Conservation (phyloP, 1,284 basidiomycete genomes). For the Paramarasmius palmivorus region DNA sequence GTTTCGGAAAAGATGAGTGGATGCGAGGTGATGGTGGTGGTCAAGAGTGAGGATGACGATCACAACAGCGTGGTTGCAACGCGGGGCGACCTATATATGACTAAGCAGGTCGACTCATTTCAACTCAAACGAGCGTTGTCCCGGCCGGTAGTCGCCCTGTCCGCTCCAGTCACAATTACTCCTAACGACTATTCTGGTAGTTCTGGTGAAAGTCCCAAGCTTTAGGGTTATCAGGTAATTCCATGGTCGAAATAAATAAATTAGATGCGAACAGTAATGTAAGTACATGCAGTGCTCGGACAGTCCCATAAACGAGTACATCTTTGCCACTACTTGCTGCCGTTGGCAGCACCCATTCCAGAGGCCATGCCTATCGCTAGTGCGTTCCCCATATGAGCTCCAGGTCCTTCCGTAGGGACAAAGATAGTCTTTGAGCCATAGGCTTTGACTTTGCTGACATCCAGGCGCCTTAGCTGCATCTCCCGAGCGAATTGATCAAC, state of each 20-base stretch:
- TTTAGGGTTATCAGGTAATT: background rate
- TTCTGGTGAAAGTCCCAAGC: background rate
- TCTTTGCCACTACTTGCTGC: background rate
- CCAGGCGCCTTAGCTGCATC: conserved; percentile 69
- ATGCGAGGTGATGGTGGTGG: conserved; percentile 11
- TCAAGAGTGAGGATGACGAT: conserved; percentile 5
- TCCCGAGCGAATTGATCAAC: conserved; percentile 69
- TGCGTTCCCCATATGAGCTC: conserved; percentile 54
- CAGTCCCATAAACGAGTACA: background rate
- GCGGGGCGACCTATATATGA: background rate
- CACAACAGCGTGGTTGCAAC: conserved; percentile 4
- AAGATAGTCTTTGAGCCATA: conserved; percentile 74
- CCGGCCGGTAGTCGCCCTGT: background rate
- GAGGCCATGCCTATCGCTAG: conserved; percentile 69
- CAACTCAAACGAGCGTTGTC: background rate
- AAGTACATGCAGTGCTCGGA: background rate
- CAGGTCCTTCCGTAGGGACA: conserved; percentile 61
- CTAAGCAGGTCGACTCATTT: background rate
- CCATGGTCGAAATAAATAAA: background rate
- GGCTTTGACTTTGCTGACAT: conserved; percentile 61
- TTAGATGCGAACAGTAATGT: background rate
- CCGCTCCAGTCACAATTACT: background rate
- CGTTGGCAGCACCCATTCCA: conserved; percentile 46
- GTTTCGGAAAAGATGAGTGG: background rate
- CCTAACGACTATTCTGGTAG: background rate